Evolutionary conservation across 257 asterid species (phyloP), one percentile per base, ranked within the genome.

Genomic region (Osmanthus fragrans): DNA sequence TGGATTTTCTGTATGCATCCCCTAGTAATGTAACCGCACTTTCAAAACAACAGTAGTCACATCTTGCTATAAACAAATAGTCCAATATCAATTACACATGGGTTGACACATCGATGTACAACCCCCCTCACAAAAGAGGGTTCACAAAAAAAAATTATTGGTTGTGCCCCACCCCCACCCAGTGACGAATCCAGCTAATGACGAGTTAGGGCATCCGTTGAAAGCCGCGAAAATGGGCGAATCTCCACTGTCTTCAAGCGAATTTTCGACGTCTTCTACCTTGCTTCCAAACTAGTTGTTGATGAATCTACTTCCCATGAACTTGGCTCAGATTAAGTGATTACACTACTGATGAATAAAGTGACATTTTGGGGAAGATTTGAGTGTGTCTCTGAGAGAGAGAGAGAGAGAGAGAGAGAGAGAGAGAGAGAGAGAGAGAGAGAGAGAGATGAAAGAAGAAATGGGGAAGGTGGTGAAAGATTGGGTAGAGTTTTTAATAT

Each of bases 161-260:
- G 27, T 25, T 1, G 1, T 25, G 27, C 27, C 27, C 27, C 27
- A 25, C 27, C 27, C 27, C 27, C 27, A 25, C 27, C 27, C 27
- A 25, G 1, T 25, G 27, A 1, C 1, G 27, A 1, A 25, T 25
- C 27, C 27, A 25, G 27, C 27, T 25, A 25, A 1, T 1, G 27
- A 1, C 1, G 27, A n/a, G n/a, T n/a, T n/a, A n/a, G n/a, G n/a
- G n/a, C n/a, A 25, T 25, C 27, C 27, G 1, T 25, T 1, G 1
- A 1, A 25, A 25, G 27, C 27, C 27, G 86, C 73, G 78, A 88
- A 84, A 74, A 79, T 84, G 32, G 92, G 99, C n/a, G 97, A 94
- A 54, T 85, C 99, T 15, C 80, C 87, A 76, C 97, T 94, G 79
- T 91, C 86, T 63, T 90, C 92, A n/a, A 92, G 91, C 51, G 97